Percentiles rank a stretch among this genome's conserved stretches.
Conservation (phyloP, 129 eudicot species). For the Flaveria linearis region DNA sequence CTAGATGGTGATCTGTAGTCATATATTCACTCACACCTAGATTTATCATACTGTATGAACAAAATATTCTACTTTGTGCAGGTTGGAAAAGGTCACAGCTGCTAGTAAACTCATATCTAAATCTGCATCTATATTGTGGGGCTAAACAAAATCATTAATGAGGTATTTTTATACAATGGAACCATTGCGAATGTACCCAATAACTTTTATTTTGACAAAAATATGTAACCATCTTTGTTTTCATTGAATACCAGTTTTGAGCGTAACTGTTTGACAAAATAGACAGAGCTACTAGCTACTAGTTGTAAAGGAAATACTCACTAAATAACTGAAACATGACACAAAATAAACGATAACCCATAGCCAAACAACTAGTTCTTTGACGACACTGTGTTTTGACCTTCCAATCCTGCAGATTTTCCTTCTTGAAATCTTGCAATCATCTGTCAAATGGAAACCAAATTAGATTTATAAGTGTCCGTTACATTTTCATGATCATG, state of each 20-base stretch:
- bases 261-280: background rate
- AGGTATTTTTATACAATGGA: constrained; percentile 6
- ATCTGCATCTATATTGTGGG: constrained; percentile 48
- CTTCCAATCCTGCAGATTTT: constrained; percentile 14
- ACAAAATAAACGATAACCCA: background rate
- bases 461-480: background rate
- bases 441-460: constrained; percentile 18
- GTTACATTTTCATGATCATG: background rate
- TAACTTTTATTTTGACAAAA: background rate
- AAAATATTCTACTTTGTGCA: constrained; percentile 11
- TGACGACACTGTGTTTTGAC: background rate
- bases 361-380: background rate
- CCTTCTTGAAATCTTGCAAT: constrained; percentile 13
- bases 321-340: background rate
- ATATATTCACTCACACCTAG: background rate
- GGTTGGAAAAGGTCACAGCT: constrained; percentile 47
- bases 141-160: constrained; percentile 24
- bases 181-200: background rate
- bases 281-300: no score
- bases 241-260: background rate
- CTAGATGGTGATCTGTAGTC: background rate
- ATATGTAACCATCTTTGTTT: background rate
- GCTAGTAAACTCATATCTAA: constrained; percentile 40
- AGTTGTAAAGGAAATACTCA: no score
- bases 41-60: background rate